These are phyloP conservation scores for Sphagnum tenellum DNA, from an alignment of 225 moss, liverwort and hornwort species.

Conservation along the genomic window DNA sequence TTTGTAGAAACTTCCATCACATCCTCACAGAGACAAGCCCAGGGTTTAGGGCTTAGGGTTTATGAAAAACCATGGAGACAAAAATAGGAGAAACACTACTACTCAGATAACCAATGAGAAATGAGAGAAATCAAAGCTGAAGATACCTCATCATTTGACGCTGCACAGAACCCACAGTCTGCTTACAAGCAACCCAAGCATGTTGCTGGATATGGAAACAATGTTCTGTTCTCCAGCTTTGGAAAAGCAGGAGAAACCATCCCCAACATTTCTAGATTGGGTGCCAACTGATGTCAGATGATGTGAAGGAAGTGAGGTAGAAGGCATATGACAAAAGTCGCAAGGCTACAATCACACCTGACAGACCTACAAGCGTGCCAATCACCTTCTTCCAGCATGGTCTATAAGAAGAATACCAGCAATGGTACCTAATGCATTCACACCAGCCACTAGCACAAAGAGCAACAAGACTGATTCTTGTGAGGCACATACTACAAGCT, in stretches of 20 bases:
- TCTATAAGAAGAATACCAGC: conserved; percentile 68
- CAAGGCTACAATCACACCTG: conserved; percentile 57
- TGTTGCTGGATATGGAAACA: conserved; percentile 28
- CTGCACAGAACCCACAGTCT: conserved; percentile 74
- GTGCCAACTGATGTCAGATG: conserved; percentile 34
- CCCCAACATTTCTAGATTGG: conserved; percentile 12
- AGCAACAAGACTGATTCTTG: conserved; percentile 66
- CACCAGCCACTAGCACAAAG: conserved; percentile 57
- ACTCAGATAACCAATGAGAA: neutral
- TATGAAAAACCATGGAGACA: conserved; percentile 20
- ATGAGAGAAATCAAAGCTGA: neutral
- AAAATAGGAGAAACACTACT: too few species aligned
- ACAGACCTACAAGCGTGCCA: conserved; percentile 59
- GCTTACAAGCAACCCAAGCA: conserved; percentile 78
- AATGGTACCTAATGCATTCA: conserved; percentile 72
- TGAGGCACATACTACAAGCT: conserved; percentile 80
- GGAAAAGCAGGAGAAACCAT: conserved; percentile 63
- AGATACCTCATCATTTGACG: conserved; percentile 20
- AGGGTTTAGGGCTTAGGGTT: too few species aligned
- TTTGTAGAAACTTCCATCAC: too few species aligned
- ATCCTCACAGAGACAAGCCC: too few species aligned
- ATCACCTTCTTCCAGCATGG: conserved; percentile 60
- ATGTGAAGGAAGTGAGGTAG: conserved; percentile 35
- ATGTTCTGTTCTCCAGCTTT: conserved; percentile 11
- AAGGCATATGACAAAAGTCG: conserved; percentile 59